Percentiles rank a stretch among this genome's conserved stretches.
Evolutionary conservation across 2,329 filamentous ascomycete species (phyloP).

Genomic region (Pleomassaria siparia): DNA sequence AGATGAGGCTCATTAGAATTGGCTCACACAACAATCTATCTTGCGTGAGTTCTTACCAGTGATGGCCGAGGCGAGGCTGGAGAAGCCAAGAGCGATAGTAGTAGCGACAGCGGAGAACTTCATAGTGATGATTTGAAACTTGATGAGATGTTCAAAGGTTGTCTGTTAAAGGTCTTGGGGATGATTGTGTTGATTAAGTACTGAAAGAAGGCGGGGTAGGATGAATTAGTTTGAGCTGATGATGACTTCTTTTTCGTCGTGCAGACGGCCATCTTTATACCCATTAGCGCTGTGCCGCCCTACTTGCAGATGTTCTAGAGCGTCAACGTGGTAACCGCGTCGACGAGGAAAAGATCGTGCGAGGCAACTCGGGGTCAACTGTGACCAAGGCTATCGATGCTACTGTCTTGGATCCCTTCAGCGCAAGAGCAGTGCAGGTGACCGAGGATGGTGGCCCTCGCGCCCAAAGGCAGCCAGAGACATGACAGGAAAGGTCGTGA

Average conservation of each 20-base stretch:
- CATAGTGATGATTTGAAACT: conserved; percentile 26
- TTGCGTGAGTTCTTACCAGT: conserved; percentile 21
- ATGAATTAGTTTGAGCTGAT: conserved; percentile 13
- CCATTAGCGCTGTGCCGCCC: conserved; percentile 10
- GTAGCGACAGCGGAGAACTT: conserved; percentile 33
- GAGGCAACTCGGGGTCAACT: conserved; percentile 22
- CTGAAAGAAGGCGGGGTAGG: conserved; percentile 8
- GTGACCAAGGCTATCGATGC: conserved; percentile 22
- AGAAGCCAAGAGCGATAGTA: conserved; percentile 27
- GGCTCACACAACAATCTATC: not conserved
- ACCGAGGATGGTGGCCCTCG: conserved; percentile 19
- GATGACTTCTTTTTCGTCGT: conserved; percentile 16
- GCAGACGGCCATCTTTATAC: conserved; percentile 32
- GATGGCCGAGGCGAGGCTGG: conserved; percentile 37
- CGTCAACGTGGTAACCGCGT: conserved; percentile 18
- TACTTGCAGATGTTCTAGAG: conserved; percentile 11
- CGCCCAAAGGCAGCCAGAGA: conserved; percentile 7
- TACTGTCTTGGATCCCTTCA: conserved; percentile 21
- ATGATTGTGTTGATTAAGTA: conserved; percentile 5
- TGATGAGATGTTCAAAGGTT: conserved; percentile 2
- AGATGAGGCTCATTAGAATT: conserved; percentile 1
- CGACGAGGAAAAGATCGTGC: conserved; percentile 20
- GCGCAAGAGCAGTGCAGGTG: conserved; percentile 28
- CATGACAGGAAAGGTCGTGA: conserved; percentile 31
- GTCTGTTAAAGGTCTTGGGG: conserved; percentile 1